Conservation (phyloP, 192 early-diverging fungal genomes). For the Entomortierella lignicola region DNA sequence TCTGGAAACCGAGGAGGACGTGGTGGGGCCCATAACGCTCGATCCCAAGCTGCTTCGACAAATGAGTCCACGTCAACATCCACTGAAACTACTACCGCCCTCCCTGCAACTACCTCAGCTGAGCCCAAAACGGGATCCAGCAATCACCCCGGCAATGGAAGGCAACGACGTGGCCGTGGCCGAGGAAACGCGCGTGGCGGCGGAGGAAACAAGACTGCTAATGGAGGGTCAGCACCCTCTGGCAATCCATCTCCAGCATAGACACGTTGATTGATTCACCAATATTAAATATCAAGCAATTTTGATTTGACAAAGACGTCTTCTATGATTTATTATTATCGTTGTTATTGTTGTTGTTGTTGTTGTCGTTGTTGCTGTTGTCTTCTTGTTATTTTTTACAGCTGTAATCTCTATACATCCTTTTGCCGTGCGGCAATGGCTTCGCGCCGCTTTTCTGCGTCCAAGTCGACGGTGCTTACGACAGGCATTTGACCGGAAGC, state of each 20-base stretch:
- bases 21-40: not conserved
- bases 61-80: not conserved
- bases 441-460: conserved; percentile 32
- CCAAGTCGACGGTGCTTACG: conserved; percentile 42
- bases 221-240: not conserved
- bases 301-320: no score
- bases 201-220: not conserved
- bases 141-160: not conserved
- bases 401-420: conserved; percentile 2
- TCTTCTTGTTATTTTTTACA: not conserved
- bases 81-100: not conserved
- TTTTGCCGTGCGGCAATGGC: conserved; percentile 49
- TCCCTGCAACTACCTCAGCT: not conserved
- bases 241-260: no score
- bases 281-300: no score
- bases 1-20: not conserved
- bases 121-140: not conserved
- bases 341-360: not conserved
- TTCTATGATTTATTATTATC: not conserved
- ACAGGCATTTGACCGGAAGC: conserved; percentile 49
- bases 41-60: not conserved
- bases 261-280: no score
- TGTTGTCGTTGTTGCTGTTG: not conserved
- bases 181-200: not conserved
- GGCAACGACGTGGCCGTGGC: not conserved